Evolutionary conservation across 1,284 basidiomycete genomes (phyloP).

Genomic region (Apiotrichum brassicae): DNA sequence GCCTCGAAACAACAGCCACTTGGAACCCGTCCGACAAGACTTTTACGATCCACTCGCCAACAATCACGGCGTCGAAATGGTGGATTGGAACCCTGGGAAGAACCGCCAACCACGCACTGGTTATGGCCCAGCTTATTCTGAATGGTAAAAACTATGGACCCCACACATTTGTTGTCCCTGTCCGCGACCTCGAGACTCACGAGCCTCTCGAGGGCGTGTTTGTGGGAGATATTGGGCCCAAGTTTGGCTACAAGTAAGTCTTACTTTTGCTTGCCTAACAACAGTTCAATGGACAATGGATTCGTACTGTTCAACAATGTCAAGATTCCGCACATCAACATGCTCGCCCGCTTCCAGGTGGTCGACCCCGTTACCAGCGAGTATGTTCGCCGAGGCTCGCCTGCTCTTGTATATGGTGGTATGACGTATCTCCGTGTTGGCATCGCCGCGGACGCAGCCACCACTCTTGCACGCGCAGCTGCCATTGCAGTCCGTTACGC

Average conservation of each 20-base stretch:
- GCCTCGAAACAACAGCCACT: conserved; percentile 55
- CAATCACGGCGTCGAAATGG: conserved; percentile 51
- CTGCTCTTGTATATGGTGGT: conserved; percentile 54
- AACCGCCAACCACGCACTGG: conserved; percentile 54
- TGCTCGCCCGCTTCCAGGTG: conserved; percentile 57
- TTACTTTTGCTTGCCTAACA: not conserved
- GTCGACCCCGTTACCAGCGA: conserved; percentile 45
- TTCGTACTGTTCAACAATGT: conserved; percentile 54
- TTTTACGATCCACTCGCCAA: conserved; percentile 54
- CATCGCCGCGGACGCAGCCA: conserved; percentile 53
- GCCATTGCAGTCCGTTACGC: conserved; percentile 54
- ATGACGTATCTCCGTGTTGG: conserved; percentile 52
- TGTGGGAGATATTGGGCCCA: conserved; percentile 56
- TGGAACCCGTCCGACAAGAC: conserved; percentile 52
- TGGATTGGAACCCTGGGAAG: conserved; percentile 56
- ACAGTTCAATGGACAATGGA: conserved; percentile 48
- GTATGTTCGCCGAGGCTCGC: conserved; percentile 49
- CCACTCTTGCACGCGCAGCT: conserved; percentile 52
- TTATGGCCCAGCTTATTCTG: conserved; percentile 54
- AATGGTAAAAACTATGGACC: conserved; percentile 53
- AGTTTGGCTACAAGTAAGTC: conserved; percentile 53
- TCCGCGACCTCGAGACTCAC: conserved; percentile 52
- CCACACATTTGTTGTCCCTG: conserved; percentile 55
- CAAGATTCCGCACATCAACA: conserved; percentile 52
- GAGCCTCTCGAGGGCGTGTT: conserved; percentile 50